phyloP scores from a whole-genome alignment of 352 stramenopile genomes.

The Phytophthora pluvialis region DNA sequence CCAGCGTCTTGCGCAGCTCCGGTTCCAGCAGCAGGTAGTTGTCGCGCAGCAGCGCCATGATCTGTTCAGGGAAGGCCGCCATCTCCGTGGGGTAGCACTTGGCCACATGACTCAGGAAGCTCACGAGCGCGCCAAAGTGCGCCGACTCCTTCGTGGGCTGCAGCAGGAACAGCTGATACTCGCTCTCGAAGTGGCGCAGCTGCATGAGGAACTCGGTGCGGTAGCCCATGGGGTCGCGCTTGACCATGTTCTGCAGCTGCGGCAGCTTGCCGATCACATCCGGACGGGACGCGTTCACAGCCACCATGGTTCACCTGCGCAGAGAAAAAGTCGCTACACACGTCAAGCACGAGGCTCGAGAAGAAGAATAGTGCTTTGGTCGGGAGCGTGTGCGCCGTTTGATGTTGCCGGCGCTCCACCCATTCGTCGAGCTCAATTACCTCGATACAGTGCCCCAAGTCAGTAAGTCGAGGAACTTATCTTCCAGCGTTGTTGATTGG shows the following conservation, averaged over 20 bases:
- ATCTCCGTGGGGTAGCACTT: slow-evolving; percentile 91
- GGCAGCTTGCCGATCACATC: slow-evolving; percentile 93
- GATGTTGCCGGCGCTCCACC: slow-evolving; percentile 28
- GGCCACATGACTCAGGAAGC: slow-evolving; percentile 95
- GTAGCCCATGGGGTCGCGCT: slow-evolving; percentile 97
- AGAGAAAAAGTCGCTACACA: neutral
- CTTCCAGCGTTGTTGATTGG: neutral
- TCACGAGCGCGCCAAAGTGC: slow-evolving; percentile 96
- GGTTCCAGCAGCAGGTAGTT: slow-evolving; percentile 91
- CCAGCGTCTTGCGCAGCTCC: slow-evolving; percentile 94
- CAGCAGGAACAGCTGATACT: slow-evolving; percentile 96
- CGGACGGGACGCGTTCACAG: slow-evolving; percentile 78
- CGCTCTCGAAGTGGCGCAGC: slow-evolving; percentile 94
- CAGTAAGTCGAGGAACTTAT: neutral
- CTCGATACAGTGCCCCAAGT: slow-evolving; percentile 8
- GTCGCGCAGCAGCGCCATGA: slow-evolving; percentile 93
- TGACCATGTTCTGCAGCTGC: slow-evolving; percentile 99
- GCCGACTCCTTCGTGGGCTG: slow-evolving; percentile 91
- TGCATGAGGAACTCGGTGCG: slow-evolving; percentile 98
- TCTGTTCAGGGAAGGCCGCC: slow-evolving; percentile 86
- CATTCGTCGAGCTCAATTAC: slow-evolving; percentile 26
- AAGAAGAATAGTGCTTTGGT: slow-evolving; percentile 8
- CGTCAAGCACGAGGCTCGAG: neutral
- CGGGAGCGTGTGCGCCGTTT: slow-evolving; percentile 1
- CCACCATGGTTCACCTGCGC: slow-evolving; percentile 43